phyloP scores from a whole-genome alignment of 2,329 filamentous ascomycete species.

The Colletotrichum spaethianum region DNA sequence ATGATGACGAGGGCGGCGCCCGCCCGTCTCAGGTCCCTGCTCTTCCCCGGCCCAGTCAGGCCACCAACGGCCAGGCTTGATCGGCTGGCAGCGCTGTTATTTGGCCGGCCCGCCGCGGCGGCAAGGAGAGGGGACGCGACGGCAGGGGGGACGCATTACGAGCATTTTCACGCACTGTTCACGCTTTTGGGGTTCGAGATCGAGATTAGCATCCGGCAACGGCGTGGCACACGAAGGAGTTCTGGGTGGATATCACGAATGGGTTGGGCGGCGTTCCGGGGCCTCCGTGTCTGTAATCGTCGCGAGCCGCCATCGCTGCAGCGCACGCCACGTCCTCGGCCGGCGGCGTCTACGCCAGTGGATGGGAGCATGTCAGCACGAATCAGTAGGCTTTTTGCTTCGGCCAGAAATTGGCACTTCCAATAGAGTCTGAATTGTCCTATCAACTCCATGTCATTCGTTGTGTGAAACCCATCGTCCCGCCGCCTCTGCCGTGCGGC shows the following conservation, averaged over 20 bases:
- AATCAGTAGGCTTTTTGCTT: conserved; percentile 39
- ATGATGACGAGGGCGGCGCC: conserved; percentile 58
- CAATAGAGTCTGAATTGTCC: conserved; percentile 38
- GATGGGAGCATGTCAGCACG: conserved; percentile 32
- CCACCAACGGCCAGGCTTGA: conserved; percentile 41
- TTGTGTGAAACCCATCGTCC: not conserved
- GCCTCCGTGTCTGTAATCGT: conserved; percentile 35
- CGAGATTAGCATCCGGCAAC: conserved; percentile 42
- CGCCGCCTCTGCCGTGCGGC: not conserved
- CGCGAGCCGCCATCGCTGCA: conserved; percentile 28
- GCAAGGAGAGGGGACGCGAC: not conserved
- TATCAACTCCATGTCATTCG: conserved; percentile 3
- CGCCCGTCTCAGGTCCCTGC: conserved; percentile 59
- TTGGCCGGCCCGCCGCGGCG: not conserved
- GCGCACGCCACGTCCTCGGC: not conserved
- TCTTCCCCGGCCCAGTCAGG: conserved; percentile 51
- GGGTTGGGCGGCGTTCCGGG: conserved; percentile 40
- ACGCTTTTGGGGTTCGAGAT: conserved; percentile 35
- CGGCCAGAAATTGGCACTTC: conserved; percentile 32
- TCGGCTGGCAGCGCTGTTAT: not conserved
- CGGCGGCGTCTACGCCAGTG: not conserved
- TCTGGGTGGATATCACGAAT: conserved; percentile 41
- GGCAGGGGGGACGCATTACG: conserved; percentile 18
- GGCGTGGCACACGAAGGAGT: conserved; percentile 41
- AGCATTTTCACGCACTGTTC: conserved; percentile 37